Conservation (phyloP, 2,329 filamentous ascomycete genomes). For the Mariannaea sp. region DNA sequence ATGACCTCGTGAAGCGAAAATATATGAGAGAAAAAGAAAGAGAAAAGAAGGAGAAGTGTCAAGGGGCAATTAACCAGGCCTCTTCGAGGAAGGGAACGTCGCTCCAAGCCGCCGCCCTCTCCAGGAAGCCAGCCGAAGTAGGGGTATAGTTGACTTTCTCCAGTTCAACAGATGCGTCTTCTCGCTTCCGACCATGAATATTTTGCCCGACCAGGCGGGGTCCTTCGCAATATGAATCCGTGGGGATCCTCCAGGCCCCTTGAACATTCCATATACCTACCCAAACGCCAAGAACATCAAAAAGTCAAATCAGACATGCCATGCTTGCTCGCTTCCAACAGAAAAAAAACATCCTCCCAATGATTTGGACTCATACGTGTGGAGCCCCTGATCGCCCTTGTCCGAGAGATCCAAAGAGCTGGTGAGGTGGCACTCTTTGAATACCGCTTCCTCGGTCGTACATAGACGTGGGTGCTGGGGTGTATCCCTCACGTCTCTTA, state of each 20-base stretch:
- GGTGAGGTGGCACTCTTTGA: conserved; percentile 63
- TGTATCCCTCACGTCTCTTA: conserved; percentile 78
- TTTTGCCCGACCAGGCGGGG: conserved; percentile 21
- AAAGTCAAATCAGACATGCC: conserved; percentile 36
- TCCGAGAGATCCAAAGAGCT: conserved; percentile 60
- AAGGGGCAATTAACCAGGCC: conserved; percentile 1
- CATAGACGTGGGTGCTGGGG: conserved; percentile 73
- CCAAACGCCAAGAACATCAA: conserved; percentile 49
- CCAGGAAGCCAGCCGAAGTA: conserved; percentile 31
- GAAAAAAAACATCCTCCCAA: conserved; percentile 22
- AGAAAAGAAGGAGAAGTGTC: conserved; percentile 4
- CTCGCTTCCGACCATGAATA: conserved; percentile 12
- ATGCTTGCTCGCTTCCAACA: conserved; percentile 34
- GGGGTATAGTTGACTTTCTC: conserved; percentile 25
- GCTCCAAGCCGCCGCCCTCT: conserved; percentile 20
- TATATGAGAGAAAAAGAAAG: conserved; percentile 19
- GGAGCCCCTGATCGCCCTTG: conserved; percentile 55
- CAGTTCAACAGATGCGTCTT: conserved; percentile 16
- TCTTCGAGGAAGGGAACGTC: conserved; percentile 11
- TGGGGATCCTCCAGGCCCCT: conserved; percentile 22
- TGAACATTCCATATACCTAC: conserved; percentile 37
- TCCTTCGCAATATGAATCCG: conserved; percentile 22
- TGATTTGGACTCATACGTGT: conserved; percentile 49
- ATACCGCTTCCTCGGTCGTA: conserved; percentile 64
- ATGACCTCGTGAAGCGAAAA: conserved; percentile 42